A percentile compares a stretch with the other conserved stretches of the same genome.
phyloP scores from a whole-genome alignment of 306 rosid genomes.

The Trichosanthes truncata region DNA sequence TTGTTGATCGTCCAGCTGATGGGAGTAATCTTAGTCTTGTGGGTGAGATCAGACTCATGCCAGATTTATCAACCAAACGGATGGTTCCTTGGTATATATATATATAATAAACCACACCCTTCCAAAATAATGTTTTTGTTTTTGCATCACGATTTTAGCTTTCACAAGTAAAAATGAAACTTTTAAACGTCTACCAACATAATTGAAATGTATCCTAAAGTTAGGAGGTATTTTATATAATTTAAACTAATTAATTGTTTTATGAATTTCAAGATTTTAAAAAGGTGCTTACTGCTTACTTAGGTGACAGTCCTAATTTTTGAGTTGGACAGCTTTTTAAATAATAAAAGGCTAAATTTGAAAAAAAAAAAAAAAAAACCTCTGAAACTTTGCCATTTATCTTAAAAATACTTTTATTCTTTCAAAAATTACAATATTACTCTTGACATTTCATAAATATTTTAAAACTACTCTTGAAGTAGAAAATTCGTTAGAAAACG shows the following conservation, averaged over 20 bases:
- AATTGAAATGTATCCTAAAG: too few species aligned
- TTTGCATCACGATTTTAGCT: too few species aligned
- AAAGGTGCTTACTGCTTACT: background rate
- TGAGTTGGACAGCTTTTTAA: background rate
- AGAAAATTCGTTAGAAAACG: too few species aligned
- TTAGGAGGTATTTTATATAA: too few species aligned
- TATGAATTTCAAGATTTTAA: background rate
- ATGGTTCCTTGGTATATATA: slow-evolving; percentile 65
- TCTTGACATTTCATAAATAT: too few species aligned
- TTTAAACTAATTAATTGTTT: background rate
- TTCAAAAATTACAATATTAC: too few species aligned
- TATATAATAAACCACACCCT: background rate
- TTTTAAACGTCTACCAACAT: too few species aligned
- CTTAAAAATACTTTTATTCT: too few species aligned
- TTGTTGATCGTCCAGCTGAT: slow-evolving; percentile 42
- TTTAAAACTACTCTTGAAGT: too few species aligned
- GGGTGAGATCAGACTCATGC: slow-evolving; percentile 73
- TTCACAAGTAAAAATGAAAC: too few species aligned
- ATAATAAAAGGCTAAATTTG: background rate
- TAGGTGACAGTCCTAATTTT: background rate
- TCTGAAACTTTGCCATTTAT: too few species aligned
- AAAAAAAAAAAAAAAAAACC: too few species aligned
- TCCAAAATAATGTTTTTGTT: background rate
- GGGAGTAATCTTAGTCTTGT: slow-evolving; percentile 54
- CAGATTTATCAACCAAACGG: slow-evolving; percentile 71